phyloP scores from a whole-genome alignment of 2,329 filamentous ascomycete genomes.

The Cytospora chrysosperma region DNA sequence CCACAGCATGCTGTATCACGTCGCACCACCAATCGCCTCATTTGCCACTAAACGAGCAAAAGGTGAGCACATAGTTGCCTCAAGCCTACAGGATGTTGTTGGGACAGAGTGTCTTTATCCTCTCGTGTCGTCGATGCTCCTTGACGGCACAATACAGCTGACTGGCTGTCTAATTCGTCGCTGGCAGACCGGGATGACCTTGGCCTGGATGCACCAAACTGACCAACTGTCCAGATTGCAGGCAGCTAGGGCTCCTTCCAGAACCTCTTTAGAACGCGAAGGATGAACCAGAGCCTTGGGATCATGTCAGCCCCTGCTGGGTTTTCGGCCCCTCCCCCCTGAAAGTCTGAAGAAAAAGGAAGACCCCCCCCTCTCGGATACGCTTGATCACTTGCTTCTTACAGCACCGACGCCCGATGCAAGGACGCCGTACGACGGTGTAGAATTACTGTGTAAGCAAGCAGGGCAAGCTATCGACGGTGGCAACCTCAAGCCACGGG shows the following conservation, averaged over 20 bases:
- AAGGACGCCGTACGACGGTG: not conserved
- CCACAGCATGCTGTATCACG: not conserved
- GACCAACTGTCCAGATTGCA: not conserved
- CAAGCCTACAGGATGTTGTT: not conserved
- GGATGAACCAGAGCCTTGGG: not conserved
- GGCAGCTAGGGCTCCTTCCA: constrained; percentile 10
- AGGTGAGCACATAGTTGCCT: not conserved
- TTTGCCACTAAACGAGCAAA: not conserved
- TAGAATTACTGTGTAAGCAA: not conserved
- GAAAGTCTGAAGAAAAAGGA: not conserved
- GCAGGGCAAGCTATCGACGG: not conserved
- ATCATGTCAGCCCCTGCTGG: not conserved
- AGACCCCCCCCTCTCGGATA: too few relatives aligned
- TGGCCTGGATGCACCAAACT: constrained; percentile 1
- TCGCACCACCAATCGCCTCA: not conserved
- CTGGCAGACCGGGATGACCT: constrained; percentile 5
- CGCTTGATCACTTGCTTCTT: constrained; percentile 8
- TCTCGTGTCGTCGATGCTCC: not conserved
- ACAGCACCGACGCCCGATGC: constrained; percentile 7
- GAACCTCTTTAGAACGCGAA: constrained; percentile 8
- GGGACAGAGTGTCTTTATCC: not conserved
- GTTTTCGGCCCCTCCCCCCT: not conserved
- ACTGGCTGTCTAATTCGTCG: not conserved
- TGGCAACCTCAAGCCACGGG: not conserved
- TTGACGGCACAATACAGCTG: not conserved